Percentiles rank a stretch among this genome's conserved stretches.
Evolutionary conservation across 306 rosid species (phyloP).

Genomic region (Acacia acuminata): DNA sequence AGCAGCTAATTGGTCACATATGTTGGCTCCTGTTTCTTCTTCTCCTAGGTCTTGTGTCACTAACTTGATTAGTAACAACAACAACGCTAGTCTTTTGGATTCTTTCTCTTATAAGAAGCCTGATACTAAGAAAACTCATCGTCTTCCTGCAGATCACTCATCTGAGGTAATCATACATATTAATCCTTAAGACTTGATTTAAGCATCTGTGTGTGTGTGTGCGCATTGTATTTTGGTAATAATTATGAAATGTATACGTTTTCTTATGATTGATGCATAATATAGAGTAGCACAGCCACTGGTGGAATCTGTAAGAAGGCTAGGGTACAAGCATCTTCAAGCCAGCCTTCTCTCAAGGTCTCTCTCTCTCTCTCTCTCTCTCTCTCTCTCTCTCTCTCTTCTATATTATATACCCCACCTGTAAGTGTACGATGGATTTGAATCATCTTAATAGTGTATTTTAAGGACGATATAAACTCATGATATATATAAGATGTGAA

Average conservation of each 20-base stretch:
- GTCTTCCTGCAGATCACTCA: slow-evolving; percentile 41
- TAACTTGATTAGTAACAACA: slow-evolving; percentile 36
- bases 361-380: not conserved
- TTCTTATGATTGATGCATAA: not conserved
- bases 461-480: too few species aligned
- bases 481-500: too few species aligned
- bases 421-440: too few species aligned
- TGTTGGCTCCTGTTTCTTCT: slow-evolving; percentile 61
- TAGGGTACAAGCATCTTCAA: slow-evolving; percentile 69
- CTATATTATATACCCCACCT: too few species aligned
- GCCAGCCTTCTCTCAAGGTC: slow-evolving; percentile 60
- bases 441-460: too few species aligned
- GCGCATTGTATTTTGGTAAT: not conserved
- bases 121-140: slow-evolving; percentile 33
- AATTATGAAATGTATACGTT: not conserved
- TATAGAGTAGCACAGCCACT: slow-evolving; percentile 52
- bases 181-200: not conserved
- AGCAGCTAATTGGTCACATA: slow-evolving; percentile 42
- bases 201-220: not conserved
- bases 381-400: not conserved
- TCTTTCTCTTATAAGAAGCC: slow-evolving; percentile 48
- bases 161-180: slow-evolving; percentile 52
- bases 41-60: slow-evolving; percentile 59
- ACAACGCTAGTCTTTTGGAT: slow-evolving; percentile 41
- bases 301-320: slow-evolving; percentile 68